Evolutionary conservation across 2,329 filamentous ascomycete species (phyloP), one percentile per base, ranked within the genome.

Genomic region (Cladosporium velox): DNA sequence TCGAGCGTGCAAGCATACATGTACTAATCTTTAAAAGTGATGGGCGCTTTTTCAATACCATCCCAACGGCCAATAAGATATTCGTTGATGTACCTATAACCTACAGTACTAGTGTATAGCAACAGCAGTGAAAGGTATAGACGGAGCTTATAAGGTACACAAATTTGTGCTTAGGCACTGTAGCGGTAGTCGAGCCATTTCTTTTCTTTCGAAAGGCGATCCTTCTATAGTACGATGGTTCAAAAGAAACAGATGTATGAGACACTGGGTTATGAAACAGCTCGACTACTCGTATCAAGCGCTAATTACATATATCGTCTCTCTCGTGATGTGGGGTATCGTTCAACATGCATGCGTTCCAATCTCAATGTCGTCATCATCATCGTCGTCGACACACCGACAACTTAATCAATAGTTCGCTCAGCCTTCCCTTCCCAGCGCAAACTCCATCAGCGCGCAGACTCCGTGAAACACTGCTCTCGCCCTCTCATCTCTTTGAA

Each of bases 401-500:
- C 41, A 30, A 30, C 18, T 47, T n/a, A 21, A 24, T 47, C 41
- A 47, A 47, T 47, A 3, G 1, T 47, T 55, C 52, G 8, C 21
- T 51, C 63, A 65, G 35, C 14, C 41, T 10, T 21, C 30, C 41
- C 57, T 30, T 12, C 54, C 63, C 10, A 51, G 24, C 10, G 47
- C 47, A 30, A 59, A 41, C 30, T 65, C 63, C 63, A 65, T 65
- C n/a, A 76, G 68, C 63, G 70, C 73, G 67, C 74, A 76, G 59
- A 74, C 73, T 32, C 72, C 73, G 70, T 76, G 74, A 63, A 76
- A 76, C 21, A 76, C 73, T 35, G 74, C 73, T 35, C 74, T 66
- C 18, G 73, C 74, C 57, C 70, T 69, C 57, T 70, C 71, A 66
- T 75, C 72, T 38, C 67, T 68, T 68, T 75, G 74, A 66, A 76